Base-by-base conservation (phyloP, 768 basidiomycete species). In the Russula ochroleuca region DNA sequence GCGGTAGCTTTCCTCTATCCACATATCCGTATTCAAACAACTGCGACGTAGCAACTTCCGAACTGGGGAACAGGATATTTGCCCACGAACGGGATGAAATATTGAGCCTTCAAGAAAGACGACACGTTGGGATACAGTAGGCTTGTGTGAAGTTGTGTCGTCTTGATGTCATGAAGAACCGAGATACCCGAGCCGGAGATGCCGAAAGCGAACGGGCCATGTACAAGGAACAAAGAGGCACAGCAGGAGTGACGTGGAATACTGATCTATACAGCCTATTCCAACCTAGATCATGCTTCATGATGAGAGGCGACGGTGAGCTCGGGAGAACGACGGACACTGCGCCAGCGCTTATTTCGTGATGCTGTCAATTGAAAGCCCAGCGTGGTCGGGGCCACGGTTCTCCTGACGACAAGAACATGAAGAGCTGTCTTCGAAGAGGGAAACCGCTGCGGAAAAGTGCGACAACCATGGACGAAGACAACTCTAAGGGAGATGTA, bases 361-460 rank as follows among this genome's bases (percentile, higher is more conserved):
- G 11, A 25, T 37, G 10, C 11, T 21, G 0, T n/a, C 43, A 45
- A 45, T 45, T 10, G n/a, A n/a, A 21, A 43, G 19, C 43, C 19
- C 11, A 10, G 21, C 45, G 21, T 47, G 45, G 45, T 47, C 45
- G 45, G 3, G 43, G 45, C n/a, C 45, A 11, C 45, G 19, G 31
- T 57, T 35, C 43, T 47, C 43, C 43, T 57, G 56, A 35, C 56
- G 21, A 57, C 56, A 57, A 31, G 28, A 28, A 28, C 28, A 28
- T 28, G 31, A 33, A 25, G 25, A 28, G 10, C n/a, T 47, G 43
- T 47, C 31, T 21, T 4, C 14, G 56, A 21, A 47, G 41, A 45
- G 28, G 41, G 28, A 57, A 57, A 43, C 28, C 14, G 31, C 43
- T 57, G 56, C 56, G 56, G 56, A n/a, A 23, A 21, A 35, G 14